Evolutionary conservation across 2,329 filamentous ascomycete species (phyloP), one percentile per base, ranked within the genome.

Genomic region (Beauveria asiatica): DNA sequence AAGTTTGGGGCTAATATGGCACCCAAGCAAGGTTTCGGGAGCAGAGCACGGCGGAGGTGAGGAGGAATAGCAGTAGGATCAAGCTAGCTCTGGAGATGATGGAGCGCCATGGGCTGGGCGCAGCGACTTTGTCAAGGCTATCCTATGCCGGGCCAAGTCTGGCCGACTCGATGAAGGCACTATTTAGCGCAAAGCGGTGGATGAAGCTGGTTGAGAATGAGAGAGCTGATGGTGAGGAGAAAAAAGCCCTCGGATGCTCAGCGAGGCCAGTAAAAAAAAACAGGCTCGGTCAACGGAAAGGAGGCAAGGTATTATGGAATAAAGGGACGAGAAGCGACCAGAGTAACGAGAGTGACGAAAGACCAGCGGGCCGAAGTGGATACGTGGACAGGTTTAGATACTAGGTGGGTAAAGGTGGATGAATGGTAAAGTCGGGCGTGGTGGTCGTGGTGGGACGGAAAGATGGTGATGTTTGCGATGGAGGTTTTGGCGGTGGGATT

Each of bases 331-430:
- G n/a, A 46, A 33, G 19, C 44, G 42, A 57, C 45, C 16, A 51
- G 37, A 51, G 56, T 58, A 48, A 58, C 46, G 56, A 58, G 37
- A 51, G 56, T 58, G 56, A 58, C 56, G 56, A 51, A 49, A 58
- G 56, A 42, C 37, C 46, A 25, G 48, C 56, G 56, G 56, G 46
- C 46, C 56, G 37, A 58, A n/a, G 56, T 58, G 56, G 56, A 44
- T n/a, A 58, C 44, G 37, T 42, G 55, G 55, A 27, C 45, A 49
- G 42, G 23, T 16, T n/a, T 41, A 17, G 30, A 48, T 51, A 10
- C 13, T 37, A 49, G 37, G 45, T 58, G 56, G 56, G 23, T 51
- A 49, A 16, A n/a, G 55, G 45, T 50, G 55, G 55, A 42, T 33
- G 39, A 39, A 30, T 44, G 45, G 46, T n/a, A 58, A 51, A 44